Conservation (phyloP, 371 early-diverging fungal genomes). For the Mucor indicus region DNA sequence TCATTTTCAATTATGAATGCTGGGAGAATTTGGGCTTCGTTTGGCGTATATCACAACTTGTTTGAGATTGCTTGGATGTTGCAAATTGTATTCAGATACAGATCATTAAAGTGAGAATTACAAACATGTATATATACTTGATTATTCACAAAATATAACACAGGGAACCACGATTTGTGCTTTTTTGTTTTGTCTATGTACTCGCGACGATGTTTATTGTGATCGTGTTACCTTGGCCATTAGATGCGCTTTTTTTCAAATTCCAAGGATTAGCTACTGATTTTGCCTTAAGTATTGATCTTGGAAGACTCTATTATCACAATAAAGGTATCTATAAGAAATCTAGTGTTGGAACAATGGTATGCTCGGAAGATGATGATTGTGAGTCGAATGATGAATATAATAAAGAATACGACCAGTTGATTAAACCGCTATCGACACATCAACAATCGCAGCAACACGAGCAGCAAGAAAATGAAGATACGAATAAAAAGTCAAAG, state of each 20-base stretch:
- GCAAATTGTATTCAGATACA: slow-evolving; percentile 17
- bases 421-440: no score
- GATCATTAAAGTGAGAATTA: neutral
- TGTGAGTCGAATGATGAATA: slow-evolving; percentile 1
- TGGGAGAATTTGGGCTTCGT: slow-evolving; percentile 49
- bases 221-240: slow-evolving; percentile 41
- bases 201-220: slow-evolving; percentile 25
- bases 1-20: slow-evolving; percentile 40
- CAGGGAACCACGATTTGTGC: slow-evolving; percentile 29
- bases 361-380: neutral
- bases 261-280: slow-evolving; percentile 52
- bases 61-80: slow-evolving; percentile 38
- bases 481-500: slow-evolving; percentile 6
- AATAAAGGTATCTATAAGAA: slow-evolving; percentile 10
- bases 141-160: no score
- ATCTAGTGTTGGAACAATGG: slow-evolving; percentile 3
- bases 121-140: no score
- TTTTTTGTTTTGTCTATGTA: slow-evolving; percentile 32
- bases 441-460: slow-evolving; percentile 4
- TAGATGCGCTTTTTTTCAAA: slow-evolving; percentile 52
- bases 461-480: neutral
- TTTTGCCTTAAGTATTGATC: slow-evolving; percentile 32
- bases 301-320: slow-evolving; percentile 34
- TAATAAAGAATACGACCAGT: slow-evolving; percentile 1
- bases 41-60: slow-evolving; percentile 48